Percentiles rank a stretch among this genome's conserved stretches.
These are phyloP conservation scores for Leptoxyphium fumago DNA, from an alignment of 2,329 filamentous ascomycete species.

Conservation along the genomic window DNA sequence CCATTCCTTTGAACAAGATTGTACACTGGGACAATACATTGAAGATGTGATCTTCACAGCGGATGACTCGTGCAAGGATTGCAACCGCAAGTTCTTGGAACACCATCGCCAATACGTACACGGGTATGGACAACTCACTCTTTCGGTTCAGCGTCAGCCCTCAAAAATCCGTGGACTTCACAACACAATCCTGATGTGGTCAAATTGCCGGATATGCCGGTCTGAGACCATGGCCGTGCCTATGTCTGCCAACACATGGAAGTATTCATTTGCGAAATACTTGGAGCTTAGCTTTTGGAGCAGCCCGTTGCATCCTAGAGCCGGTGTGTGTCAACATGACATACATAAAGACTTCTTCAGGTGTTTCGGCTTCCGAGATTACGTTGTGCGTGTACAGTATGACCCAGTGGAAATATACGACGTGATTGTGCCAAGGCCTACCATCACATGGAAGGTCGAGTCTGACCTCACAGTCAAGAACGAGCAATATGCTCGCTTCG, in stretches of 20 bases:
- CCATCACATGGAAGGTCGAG: conserved; percentile 95
- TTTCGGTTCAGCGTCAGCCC: conserved; percentile 68
- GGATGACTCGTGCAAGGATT: conserved; percentile 64
- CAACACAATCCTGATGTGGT: conserved; percentile 92
- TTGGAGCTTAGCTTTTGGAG: conserved; percentile 97
- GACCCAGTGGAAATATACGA: conserved; percentile 87
- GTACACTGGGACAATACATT: conserved; percentile 86
- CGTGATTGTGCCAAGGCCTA: conserved; percentile 77
- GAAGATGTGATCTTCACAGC: conserved; percentile 73
- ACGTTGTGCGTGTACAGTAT: conserved; percentile 79
- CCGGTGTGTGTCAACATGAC: conserved; percentile 74
- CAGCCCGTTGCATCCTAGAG: conserved; percentile 58
- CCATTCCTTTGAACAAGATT: conserved; percentile 63
- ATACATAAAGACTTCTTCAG: conserved; percentile 83
- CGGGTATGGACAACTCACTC: conserved; percentile 81
- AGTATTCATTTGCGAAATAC: conserved; percentile 97
- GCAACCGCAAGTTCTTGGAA: conserved; percentile 76
- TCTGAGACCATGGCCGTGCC: conserved; percentile 77
- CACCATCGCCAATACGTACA: conserved; percentile 97
- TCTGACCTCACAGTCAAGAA: conserved; percentile 88
- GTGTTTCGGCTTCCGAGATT: conserved; percentile 79
- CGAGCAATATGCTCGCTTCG: conserved; percentile 67
- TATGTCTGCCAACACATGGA: conserved; percentile 92
- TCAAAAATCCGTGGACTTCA: conserved; percentile 49
- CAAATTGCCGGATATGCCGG: conserved; percentile 79